Percentiles rank a stretch among this genome's conserved stretches.
Evolutionary conservation across 208 protist genomes (phyloP).

Genomic region (Acanthamoeba divionensis): DNA sequence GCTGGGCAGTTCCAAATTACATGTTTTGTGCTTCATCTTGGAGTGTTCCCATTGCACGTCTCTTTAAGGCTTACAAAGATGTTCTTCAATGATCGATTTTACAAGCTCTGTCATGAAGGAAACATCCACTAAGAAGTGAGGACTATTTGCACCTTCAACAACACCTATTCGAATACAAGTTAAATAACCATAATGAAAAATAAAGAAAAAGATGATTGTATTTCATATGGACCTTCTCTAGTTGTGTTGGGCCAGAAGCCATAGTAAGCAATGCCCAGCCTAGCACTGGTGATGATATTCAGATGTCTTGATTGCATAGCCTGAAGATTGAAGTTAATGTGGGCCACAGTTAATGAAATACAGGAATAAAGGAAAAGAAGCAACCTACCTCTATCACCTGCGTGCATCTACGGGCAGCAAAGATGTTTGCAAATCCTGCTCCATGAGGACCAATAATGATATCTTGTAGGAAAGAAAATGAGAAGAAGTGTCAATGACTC

Average conservation of each 20-base stretch:
- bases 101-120: too few relatives aligned
- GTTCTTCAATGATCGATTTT: too few relatives aligned
- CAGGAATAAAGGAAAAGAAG: neutral
- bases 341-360: neutral
- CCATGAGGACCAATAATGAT: slow-evolving; percentile 23
- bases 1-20: too few relatives aligned
- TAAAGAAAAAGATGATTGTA: too few relatives aligned
- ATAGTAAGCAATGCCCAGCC: slow-evolving; percentile 15
- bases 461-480: neutral
- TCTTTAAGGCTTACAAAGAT: too few relatives aligned
- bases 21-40: too few relatives aligned
- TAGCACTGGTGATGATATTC: neutral
- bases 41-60: too few relatives aligned
- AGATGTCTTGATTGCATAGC: neutral
- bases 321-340: neutral
- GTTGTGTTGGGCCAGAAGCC: neutral
- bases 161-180: too few relatives aligned
- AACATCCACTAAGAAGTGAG: too few relatives aligned
- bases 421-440: slow-evolving; percentile 6
- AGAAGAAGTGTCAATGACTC: too few relatives aligned
- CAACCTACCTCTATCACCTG: slow-evolving; percentile 20
- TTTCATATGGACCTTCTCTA: neutral
- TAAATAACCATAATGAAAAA: too few relatives aligned
- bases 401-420: neutral
- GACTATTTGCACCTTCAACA: too few relatives aligned